phyloP scores from a whole-genome alignment of 495 filamentous ascomycete genomes.

The Apiosordaria backusii region DNA sequence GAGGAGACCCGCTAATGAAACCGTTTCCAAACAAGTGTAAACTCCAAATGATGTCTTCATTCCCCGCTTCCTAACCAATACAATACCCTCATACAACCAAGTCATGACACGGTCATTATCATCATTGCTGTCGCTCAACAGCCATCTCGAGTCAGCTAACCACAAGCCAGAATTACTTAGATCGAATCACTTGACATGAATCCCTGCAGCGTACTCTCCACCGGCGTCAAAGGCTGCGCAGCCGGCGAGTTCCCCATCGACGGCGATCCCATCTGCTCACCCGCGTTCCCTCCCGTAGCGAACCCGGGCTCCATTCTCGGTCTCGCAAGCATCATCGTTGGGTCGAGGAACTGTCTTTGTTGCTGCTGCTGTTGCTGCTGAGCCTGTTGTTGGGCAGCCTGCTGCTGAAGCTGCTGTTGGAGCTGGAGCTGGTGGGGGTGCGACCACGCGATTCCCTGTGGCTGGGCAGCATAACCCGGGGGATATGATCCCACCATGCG shows the following conservation, averaged over 20 bases:
- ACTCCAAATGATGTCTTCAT: neutral
- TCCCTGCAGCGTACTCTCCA: conserved; percentile 15
- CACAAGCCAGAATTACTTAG: neutral
- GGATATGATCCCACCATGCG: neutral
- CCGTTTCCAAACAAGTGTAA: neutral
- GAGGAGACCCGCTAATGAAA: neutral
- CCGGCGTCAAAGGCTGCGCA: conserved; percentile 17
- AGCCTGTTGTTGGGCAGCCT: neutral
- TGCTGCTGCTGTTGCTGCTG: conserved; percentile 6
- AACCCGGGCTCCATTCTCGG: conserved; percentile 16
- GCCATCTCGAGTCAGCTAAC: neutral
- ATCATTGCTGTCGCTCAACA: neutral
- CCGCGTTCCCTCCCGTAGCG: neutral
- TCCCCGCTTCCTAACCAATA: neutral
- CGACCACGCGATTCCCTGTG: neutral
- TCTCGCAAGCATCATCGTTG: neutral
- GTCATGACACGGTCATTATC: neutral
- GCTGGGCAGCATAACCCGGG: neutral
- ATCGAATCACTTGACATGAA: conserved; percentile 12
- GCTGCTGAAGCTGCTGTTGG: conserved; percentile 3
- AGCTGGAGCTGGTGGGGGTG: conserved; percentile 26
- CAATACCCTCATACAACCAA: neutral
- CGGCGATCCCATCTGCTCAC: neutral
- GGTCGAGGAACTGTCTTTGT: conserved; percentile 3
- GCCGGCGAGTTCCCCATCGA: neutral